phyloP scores from a whole-genome alignment of 768 basidiomycete genomes.

The Calocybe cyanea region DNA sequence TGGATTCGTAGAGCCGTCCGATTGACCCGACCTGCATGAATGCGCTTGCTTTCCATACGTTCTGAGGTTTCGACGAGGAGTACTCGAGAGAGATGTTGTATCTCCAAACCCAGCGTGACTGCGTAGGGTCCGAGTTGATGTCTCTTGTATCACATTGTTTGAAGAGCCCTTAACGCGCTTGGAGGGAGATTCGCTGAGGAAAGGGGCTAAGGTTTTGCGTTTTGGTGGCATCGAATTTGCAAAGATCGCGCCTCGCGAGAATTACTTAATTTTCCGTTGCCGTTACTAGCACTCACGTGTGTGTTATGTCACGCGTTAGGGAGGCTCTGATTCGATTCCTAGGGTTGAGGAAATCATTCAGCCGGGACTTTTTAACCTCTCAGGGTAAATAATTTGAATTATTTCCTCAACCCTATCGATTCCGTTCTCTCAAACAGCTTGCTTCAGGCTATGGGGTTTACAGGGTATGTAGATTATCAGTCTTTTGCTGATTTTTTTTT shows the following conservation, averaged over 20 bases:
- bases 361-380: too few species aligned
- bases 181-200: constrained; percentile 20
- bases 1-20: constrained; percentile 5
- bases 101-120: not conserved
- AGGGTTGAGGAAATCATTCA: too few species aligned
- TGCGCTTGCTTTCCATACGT: constrained; percentile 10
- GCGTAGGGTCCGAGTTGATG: constrained; percentile 4
- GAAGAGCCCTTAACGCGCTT: constrained; percentile 31
- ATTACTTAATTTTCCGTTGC: too few species aligned
- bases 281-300: too few species aligned
- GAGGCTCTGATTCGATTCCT: not conserved
- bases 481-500: constrained; percentile 2
- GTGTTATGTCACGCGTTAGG: constrained; percentile 15
- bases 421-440: constrained; percentile 5
- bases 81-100: constrained; percentile 4
- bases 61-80: constrained; percentile 4
- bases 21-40: constrained; percentile 1
- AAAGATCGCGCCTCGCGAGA: too few species aligned
- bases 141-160: not conserved
- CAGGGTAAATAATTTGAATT: too few species aligned
- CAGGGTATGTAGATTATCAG: constrained; percentile 40
- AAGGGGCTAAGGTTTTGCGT: constrained; percentile 35
- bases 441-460: constrained; percentile 51
- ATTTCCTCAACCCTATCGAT: too few species aligned
- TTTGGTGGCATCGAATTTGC: constrained; percentile 41